phyloP scores from a whole-genome alignment of 192 early-diverging fungal genomes.

The Backusella morwellensis region DNA sequence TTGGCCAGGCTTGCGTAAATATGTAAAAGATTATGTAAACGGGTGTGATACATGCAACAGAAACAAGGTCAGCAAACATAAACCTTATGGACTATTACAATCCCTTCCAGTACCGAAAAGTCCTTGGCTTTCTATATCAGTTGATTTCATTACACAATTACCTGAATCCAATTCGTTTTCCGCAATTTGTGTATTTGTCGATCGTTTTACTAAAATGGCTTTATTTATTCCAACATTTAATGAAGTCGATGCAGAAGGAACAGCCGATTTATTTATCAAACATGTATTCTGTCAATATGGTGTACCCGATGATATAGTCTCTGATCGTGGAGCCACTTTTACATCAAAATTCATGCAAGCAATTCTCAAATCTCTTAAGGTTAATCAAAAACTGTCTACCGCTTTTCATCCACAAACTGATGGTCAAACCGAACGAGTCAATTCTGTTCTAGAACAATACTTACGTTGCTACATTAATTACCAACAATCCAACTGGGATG shows the following conservation, averaged over 20 bases:
- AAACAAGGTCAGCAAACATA: slow-evolving; percentile 28
- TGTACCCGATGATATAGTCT: slow-evolving; percentile 42
- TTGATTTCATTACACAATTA: slow-evolving; percentile 13
- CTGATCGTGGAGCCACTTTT: slow-evolving; percentile 46
- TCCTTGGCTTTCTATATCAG: slow-evolving; percentile 40
- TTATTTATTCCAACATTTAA: too few relatives aligned
- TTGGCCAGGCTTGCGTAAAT: slow-evolving; percentile 38
- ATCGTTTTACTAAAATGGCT: too few relatives aligned
- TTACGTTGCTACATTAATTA: neutral
- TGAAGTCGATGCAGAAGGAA: neutral
- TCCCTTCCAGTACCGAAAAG: slow-evolving; percentile 7
- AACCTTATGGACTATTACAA: neutral
- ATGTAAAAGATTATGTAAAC: slow-evolving; percentile 31
- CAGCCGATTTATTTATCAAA: slow-evolving; percentile 25
- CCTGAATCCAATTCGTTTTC: too few relatives aligned
- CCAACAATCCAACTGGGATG: slow-evolving; percentile 43
- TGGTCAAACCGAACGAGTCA: slow-evolving; percentile 28
- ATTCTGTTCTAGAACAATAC: slow-evolving; percentile 19
- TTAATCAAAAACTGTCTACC: slow-evolving; percentile 31
- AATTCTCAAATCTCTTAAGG: slow-evolving; percentile 4
- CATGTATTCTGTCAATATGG: slow-evolving; percentile 32
- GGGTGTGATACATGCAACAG: slow-evolving; percentile 33
- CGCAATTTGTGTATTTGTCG: too few relatives aligned
- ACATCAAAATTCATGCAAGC: slow-evolving; percentile 36
- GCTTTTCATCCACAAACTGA: slow-evolving; percentile 32